phyloP scores from a whole-genome alignment of 148 eudicot genomes.

The Simmondsia chinensis region DNA sequence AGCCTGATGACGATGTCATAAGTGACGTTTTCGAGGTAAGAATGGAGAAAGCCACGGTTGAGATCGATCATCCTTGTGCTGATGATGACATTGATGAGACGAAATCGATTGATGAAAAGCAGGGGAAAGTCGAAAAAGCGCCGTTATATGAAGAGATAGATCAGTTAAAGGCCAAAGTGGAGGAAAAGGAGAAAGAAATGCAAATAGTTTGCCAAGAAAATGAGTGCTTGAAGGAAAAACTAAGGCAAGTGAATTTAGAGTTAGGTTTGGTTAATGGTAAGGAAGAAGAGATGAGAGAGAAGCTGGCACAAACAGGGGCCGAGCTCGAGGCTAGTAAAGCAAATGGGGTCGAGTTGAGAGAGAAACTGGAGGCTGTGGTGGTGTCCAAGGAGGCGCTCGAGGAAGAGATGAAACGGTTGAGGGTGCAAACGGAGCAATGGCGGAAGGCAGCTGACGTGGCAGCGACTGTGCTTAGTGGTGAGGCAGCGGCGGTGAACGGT shows the following conservation, averaged over 20 bases:
- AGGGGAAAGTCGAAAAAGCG: too few relatives aligned
- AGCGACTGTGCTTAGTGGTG: slow-evolving; percentile 62
- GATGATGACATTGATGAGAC: slow-evolving; percentile 16
- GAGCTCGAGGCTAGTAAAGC: slow-evolving; percentile 41
- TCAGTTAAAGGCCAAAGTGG: slow-evolving; percentile 29
- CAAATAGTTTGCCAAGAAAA: slow-evolving; percentile 29
- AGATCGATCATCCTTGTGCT: slow-evolving; percentile 14
- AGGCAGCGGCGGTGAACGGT: slow-evolving; percentile 38
- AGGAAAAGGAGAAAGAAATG: slow-evolving; percentile 45
- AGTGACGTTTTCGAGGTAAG: slow-evolving; percentile 93
- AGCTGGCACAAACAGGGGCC: slow-evolving; percentile 18
- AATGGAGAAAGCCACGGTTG: slow-evolving; percentile 26
- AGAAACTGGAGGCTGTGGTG: slow-evolving; percentile 35
- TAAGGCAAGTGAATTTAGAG: slow-evolving; percentile 31
- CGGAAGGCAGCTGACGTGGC: slow-evolving; percentile 95
- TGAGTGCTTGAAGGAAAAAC: slow-evolving; percentile 33
- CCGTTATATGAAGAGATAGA: slow-evolving; percentile 43
- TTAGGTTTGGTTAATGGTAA: slow-evolving; percentile 16
- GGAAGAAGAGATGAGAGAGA: slow-evolving; percentile 32
- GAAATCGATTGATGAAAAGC: slow-evolving; percentile 17
- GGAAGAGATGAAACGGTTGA: slow-evolving; percentile 76
- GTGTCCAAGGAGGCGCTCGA: slow-evolving; percentile 47
- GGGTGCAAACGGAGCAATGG: slow-evolving; percentile 96
- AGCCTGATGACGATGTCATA: slow-evolving; percentile 21
- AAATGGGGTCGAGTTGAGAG: slow-evolving; percentile 20